Conservation (phyloP, 2,329 filamentous ascomycete species). For the Fusarium hainanense region DNA sequence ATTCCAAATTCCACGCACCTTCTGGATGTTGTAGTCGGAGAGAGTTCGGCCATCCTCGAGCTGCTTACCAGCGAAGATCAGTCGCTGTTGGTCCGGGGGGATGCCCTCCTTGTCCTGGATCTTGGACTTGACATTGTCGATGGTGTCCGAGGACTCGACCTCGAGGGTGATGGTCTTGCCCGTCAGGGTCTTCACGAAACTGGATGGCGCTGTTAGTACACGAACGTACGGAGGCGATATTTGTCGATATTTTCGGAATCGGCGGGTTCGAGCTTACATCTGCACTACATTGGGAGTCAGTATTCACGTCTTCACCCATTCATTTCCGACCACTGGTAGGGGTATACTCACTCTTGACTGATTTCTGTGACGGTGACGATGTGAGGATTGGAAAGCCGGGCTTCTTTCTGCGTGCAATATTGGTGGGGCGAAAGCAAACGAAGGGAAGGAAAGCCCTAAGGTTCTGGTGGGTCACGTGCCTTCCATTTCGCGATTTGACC, state of each 20-base stretch:
- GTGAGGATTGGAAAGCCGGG: constrained; percentile 52
- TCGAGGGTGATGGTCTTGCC: constrained; percentile 99
- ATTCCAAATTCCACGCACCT: constrained; percentile 68
- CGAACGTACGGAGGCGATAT: constrained; percentile 21
- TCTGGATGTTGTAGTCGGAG: constrained; percentile 99
- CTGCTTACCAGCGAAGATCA: constrained; percentile 99
- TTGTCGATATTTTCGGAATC: constrained; percentile 40
- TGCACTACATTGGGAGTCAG: constrained; percentile 71
- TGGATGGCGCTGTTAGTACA: constrained; percentile 57
- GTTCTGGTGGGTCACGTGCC: constrained; percentile 48
- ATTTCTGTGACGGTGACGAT: constrained; percentile 62
- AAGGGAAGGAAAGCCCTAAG: constrained; percentile 52
- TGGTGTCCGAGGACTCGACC: constrained; percentile 98
- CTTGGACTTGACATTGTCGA: constrained; percentile 99
- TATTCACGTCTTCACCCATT: constrained; percentile 27
- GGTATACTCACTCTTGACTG: constrained; percentile 68
- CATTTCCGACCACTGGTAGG: constrained; percentile 25
- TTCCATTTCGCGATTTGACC: not conserved
- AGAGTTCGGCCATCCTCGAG: constrained; percentile 98
- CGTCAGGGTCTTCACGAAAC: constrained; percentile 99
- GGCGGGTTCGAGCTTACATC: constrained; percentile 74
- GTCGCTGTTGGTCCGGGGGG: constrained; percentile 95
- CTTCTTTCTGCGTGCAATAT: constrained; percentile 54
- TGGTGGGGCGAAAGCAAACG: constrained; percentile 55
- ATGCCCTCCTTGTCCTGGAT: constrained; percentile 99